These are phyloP conservation scores for Didymella pomorum DNA, from an alignment of 2,329 filamentous ascomycete genomes.

Conservation along the genomic window DNA sequence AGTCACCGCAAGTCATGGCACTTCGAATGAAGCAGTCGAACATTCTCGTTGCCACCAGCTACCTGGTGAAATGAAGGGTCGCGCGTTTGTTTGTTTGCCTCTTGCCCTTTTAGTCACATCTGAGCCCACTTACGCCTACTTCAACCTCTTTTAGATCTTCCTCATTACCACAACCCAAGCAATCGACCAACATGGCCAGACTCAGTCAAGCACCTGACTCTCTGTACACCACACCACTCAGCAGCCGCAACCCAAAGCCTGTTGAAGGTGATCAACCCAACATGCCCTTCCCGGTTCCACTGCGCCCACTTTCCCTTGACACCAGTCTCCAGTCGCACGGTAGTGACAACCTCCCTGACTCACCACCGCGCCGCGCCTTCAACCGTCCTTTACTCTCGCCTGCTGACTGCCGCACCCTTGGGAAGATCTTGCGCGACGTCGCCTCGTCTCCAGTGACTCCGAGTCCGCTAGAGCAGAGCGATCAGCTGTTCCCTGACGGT, in stretches of 20 bases:
- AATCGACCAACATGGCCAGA: slow-evolving; percentile 12
- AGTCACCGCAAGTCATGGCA: background rate
- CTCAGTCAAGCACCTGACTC: slow-evolving; percentile 7
- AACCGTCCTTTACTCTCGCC: slow-evolving; percentile 5
- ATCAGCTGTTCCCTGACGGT: background rate
- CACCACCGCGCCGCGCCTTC: background rate
- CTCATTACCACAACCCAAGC: background rate
- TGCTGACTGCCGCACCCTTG: slow-evolving; percentile 24
- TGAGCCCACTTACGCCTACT: slow-evolving; percentile 5
- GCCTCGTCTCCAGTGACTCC: slow-evolving; percentile 1
- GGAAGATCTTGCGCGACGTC: slow-evolving; percentile 21
- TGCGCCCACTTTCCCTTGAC: slow-evolving; percentile 1
- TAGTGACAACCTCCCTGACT: background rate
- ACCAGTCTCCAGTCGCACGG: slow-evolving; percentile 8
- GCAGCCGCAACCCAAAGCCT: background rate
- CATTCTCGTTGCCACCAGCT: background rate
- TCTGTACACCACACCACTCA: background rate
- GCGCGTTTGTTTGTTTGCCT: slow-evolving; percentile 16
- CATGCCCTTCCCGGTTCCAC: slow-evolving; percentile 11
- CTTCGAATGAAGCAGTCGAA: background rate
- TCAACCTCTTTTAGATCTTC: background rate
- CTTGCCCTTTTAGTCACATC: slow-evolving; percentile 1
- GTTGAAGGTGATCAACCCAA: background rate
- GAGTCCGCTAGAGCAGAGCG: background rate
- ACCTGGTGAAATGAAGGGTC: slow-evolving; percentile 3